phyloP scores from a whole-genome alignment of 2,329 filamentous ascomycete species.

The Talaromyces albobiverticillius region DNA sequence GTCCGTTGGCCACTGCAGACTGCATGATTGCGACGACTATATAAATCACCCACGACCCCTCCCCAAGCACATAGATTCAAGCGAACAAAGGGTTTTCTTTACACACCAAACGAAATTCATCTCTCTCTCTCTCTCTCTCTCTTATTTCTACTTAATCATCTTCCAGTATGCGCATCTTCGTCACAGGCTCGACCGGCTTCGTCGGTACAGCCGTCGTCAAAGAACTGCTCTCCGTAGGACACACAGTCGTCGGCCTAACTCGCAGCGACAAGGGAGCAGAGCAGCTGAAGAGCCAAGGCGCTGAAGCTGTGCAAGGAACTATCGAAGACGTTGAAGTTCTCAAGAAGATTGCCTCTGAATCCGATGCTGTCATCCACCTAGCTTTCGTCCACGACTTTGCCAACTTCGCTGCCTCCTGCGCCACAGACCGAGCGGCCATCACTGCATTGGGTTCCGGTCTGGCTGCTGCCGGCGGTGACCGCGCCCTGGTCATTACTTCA shows the following conservation, averaged over 20 bases:
- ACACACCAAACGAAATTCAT: too few species aligned
- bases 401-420: not conserved
- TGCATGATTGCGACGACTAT: too few species aligned
- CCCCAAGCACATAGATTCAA: too few species aligned
- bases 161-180: conserved; percentile 6
- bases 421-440: not conserved
- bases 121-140: too few species aligned
- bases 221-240: not conserved
- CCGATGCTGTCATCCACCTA: conserved; percentile 4
- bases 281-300: not conserved
- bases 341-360: not conserved
- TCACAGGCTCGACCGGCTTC: conserved; percentile 8
- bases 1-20: too few species aligned
- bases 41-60: too few species aligned
- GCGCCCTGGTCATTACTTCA: conserved; percentile 4
- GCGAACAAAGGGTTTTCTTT: too few species aligned
- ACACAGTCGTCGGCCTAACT: conserved; percentile 2
- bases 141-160: not conserved
- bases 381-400: conserved; percentile 8
- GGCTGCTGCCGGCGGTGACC: conserved; percentile 2
- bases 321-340: conserved; percentile 3
- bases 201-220: conserved; percentile 6
- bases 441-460: not conserved
- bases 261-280: conserved; percentile 1
- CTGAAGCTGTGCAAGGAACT: not conserved